phyloP scores from a whole-genome alignment of 2,329 filamentous ascomycete species.

The Colletotrichum brevisporum region DNA sequence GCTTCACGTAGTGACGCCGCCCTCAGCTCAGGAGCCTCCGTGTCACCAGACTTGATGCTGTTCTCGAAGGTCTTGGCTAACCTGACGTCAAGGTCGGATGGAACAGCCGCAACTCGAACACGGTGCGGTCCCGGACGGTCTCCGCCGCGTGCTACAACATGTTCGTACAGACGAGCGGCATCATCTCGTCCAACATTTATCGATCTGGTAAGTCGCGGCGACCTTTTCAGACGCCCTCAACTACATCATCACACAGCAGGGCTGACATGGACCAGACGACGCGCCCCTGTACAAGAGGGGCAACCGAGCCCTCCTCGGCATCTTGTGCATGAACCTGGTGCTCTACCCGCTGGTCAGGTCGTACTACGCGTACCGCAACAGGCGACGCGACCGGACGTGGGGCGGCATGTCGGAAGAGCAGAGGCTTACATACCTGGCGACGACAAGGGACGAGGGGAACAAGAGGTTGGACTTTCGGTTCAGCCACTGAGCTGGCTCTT shows the following conservation, averaged over 20 bases:
- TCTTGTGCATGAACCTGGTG: constrained; percentile 63
- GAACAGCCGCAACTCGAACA: constrained; percentile 70
- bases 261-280: constrained; percentile 44
- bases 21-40: no score
- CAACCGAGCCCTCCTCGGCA: constrained; percentile 64
- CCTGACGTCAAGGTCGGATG: constrained; percentile 53
- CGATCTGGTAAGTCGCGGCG: constrained; percentile 41
- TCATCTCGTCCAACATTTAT: constrained; percentile 59
- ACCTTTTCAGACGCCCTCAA: neutral
- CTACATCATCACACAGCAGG: neutral
- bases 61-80: neutral
- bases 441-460: constrained; percentile 60
- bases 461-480: constrained; percentile 57
- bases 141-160: constrained; percentile 70
- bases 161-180: constrained; percentile 50
- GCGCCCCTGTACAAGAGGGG: constrained; percentile 54
- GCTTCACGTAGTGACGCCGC: no score
- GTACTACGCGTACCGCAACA: constrained; percentile 67
- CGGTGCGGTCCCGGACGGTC: constrained; percentile 70
- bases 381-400: constrained; percentile 60
- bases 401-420: constrained; percentile 58
- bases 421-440: constrained; percentile 49
- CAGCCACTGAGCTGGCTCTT: neutral
- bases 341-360: constrained; percentile 64
- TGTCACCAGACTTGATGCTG: neutral